Percentiles rank a stretch among this genome's conserved stretches.
These are phyloP conservation scores for Leccinum solheimii DNA, from an alignment of 1,284 basidiomycete genomes.

Conservation along the genomic window DNA sequence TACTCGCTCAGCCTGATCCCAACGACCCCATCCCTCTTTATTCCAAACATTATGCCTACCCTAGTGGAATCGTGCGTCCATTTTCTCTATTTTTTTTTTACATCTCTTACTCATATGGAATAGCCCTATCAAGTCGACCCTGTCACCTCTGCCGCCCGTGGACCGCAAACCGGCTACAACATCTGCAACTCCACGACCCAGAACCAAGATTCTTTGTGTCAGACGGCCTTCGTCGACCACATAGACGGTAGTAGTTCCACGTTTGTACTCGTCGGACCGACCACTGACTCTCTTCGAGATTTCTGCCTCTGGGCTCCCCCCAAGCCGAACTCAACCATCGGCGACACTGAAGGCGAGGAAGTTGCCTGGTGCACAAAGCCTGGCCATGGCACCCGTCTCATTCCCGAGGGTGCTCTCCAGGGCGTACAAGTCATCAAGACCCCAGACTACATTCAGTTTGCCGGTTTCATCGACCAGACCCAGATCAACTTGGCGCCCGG, in stretches of 20 bases:
- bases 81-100: neutral
- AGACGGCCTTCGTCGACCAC: conserved; percentile 58
- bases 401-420: conserved; percentile 38
- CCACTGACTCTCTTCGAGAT: conserved; percentile 33
- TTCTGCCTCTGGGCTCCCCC: conserved; percentile 59
- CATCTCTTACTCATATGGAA: conserved; percentile 3
- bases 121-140: conserved; percentile 63
- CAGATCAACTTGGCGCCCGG: conserved; percentile 49
- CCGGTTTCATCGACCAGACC: conserved; percentile 63
- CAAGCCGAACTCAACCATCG: conserved; percentile 48
- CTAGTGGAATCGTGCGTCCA: conserved; percentile 46
- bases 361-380: conserved; percentile 66
- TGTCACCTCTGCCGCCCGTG: conserved; percentile 49
- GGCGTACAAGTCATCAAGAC: conserved; percentile 45
- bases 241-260: conserved; percentile 44
- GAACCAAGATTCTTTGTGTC: conserved; percentile 59
- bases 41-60: conserved; percentile 52
- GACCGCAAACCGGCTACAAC: conserved; percentile 65
- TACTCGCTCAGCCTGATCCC: conserved; percentile 39
- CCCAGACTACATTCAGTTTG: conserved; percentile 51
- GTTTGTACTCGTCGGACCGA: neutral
- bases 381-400: conserved; percentile 43
- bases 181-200: conserved; percentile 70
- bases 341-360: conserved; percentile 63
- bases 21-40: conserved; percentile 49